Evolutionary conservation across 1,284 basidiomycete genomes (phyloP).

Genomic region (Chiua sp.): DNA sequence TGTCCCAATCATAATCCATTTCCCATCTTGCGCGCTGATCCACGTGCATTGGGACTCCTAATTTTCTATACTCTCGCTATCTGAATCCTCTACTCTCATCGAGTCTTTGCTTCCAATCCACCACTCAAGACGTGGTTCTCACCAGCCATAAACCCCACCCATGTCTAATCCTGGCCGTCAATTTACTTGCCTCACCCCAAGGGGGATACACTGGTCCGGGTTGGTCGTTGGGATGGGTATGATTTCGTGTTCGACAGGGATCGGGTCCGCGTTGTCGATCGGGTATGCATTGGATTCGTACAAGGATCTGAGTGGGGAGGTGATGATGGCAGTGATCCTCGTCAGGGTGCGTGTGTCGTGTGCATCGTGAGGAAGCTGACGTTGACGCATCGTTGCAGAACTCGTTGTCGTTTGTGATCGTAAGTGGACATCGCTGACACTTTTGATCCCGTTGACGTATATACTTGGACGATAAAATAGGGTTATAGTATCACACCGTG

Average conservation of each 20-base stretch:
- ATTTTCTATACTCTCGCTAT: no score
- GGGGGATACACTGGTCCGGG: slow-evolving; percentile 15
- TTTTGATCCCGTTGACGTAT: neutral
- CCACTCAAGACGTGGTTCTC: no score
- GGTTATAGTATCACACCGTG: slow-evolving; percentile 24
- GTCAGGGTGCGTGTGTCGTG: neutral
- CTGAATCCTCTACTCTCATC: no score
- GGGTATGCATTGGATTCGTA: slow-evolving; percentile 21
- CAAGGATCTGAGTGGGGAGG: slow-evolving; percentile 14
- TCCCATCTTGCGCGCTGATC: no score
- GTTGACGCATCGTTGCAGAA: slow-evolving; percentile 6
- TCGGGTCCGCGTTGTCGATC: slow-evolving; percentile 20
- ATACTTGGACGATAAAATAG: neutral
- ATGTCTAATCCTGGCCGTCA: no score
- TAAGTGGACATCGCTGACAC: neutral
- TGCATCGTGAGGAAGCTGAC: neutral
- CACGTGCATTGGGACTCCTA: no score
- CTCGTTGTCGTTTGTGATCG: slow-evolving; percentile 21
- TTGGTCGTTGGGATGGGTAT: slow-evolving; percentile 23
- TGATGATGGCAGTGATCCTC: no score
- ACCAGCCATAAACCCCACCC: no score
- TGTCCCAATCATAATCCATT: no score
- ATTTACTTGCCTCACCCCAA: neutral
- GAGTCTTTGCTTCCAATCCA: no score
- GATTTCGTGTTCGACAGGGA: slow-evolving; percentile 23